phyloP scores from a whole-genome alignment of 2,329 filamentous ascomycete genomes.

The Fusarium metavorans region DNA sequence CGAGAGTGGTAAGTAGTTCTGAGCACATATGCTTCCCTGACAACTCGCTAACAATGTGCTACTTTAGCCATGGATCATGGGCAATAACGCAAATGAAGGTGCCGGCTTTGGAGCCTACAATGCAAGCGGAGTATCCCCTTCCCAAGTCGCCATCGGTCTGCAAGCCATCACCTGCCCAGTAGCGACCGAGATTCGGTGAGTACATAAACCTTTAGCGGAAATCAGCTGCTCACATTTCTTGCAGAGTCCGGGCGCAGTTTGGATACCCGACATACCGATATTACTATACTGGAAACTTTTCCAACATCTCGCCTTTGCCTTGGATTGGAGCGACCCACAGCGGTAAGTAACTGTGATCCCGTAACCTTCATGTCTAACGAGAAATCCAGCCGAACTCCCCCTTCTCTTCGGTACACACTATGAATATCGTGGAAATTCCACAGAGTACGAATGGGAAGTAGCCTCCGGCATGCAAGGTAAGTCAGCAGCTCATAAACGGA shows the following conservation, averaged over 20 bases:
- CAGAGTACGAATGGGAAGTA: conserved; percentile 46
- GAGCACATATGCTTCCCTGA: neutral
- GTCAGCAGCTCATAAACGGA: neutral
- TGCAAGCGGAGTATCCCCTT: conserved; percentile 7
- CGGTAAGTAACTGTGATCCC: conserved; percentile 18
- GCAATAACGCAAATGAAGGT: conserved; percentile 28
- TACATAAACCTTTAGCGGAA: fast-evolving
- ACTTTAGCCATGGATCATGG: conserved; percentile 27
- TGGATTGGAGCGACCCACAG: conserved; percentile 53
- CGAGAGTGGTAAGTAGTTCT: conserved; percentile 11
- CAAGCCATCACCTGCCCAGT: conserved; percentile 23
- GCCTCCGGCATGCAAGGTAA: conserved; percentile 44
- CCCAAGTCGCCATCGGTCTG: conserved; percentile 16
- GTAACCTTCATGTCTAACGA: neutral
- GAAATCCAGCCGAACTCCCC: conserved; percentile 41
- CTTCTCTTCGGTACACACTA: conserved; percentile 48
- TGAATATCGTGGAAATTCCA: conserved; percentile 46
- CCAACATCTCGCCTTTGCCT: conserved; percentile 51
- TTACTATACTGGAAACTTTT: conserved; percentile 56
- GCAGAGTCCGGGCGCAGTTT: conserved; percentile 22
- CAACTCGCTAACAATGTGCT: neutral
- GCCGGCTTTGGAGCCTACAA: conserved; percentile 26
- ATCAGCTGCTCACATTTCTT: neutral
- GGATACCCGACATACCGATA: conserved; percentile 53
- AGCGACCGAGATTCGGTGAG: conserved; percentile 24